Evolutionary conservation across 805 yeast genomes (phyloP).

Genomic region (Candida oleophila): DNA sequence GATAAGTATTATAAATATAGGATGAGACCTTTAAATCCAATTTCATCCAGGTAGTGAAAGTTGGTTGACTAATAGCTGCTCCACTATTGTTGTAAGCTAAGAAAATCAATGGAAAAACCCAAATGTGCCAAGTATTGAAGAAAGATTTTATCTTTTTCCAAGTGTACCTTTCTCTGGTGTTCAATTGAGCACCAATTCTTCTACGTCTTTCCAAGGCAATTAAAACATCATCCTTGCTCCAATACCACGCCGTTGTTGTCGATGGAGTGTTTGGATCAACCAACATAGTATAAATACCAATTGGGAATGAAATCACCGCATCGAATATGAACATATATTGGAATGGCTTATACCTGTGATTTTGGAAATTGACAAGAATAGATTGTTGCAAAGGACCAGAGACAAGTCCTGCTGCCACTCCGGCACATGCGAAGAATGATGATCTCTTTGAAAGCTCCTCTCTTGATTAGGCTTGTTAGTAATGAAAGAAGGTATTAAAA

Average conservation of each 20-base stretch:
- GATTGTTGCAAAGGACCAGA: slow-evolving; percentile 35
- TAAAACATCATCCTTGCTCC: slow-evolving; percentile 29
- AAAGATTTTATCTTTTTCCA: slow-evolving; percentile 37
- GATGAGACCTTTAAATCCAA: slow-evolving; percentile 23
- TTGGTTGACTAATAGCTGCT: slow-evolving; percentile 33
- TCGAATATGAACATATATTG: slow-evolving; percentile 36
- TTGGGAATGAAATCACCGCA: slow-evolving; percentile 32
- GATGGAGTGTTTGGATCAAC: slow-evolving; percentile 35
- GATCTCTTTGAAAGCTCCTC: slow-evolving; percentile 28
- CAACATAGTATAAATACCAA: slow-evolving; percentile 30
- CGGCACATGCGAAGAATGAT: slow-evolving; percentile 29
- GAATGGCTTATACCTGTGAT: slow-evolving; percentile 25
- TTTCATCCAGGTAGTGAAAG: slow-evolving; percentile 39
- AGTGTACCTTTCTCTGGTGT: slow-evolving; percentile 41
- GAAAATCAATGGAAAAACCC: slow-evolving; percentile 41
- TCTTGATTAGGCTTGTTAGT: slow-evolving; percentile 8
- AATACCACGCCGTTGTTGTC: slow-evolving; percentile 33
- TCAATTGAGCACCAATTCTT: slow-evolving; percentile 40
- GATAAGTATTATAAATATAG: slow-evolving; percentile 30
- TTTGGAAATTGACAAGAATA: slow-evolving; percentile 21
- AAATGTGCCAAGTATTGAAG: slow-evolving; percentile 50
- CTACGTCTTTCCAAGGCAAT: slow-evolving; percentile 49
- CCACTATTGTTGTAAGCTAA: slow-evolving; percentile 36
- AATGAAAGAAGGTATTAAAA: slow-evolving; percentile 7
- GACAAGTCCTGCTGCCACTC: slow-evolving; percentile 24